Base-by-base conservation (phyloP, 257 asterid species). In the Gentiana macrophylla region DNA sequence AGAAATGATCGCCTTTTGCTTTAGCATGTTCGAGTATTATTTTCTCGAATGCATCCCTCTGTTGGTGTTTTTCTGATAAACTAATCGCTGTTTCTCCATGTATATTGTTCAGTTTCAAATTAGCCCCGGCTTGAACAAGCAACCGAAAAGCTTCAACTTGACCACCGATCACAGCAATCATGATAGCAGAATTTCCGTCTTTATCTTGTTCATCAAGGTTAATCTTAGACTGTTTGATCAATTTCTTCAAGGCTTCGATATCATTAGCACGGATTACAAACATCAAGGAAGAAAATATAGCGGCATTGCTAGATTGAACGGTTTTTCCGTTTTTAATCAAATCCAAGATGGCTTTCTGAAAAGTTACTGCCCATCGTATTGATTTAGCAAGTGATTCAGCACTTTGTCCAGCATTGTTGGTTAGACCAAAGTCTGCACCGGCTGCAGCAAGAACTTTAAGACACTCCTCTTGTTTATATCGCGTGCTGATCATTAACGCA, bases 371-470 rank as follows among this genome's bases (percentile, higher is more conserved):
- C 94, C 94, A 81, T 59, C 50, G 54, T 1, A 62, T 56, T 2
- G 79, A 70, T 67, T 62, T 76, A 50, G 89, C 84, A 56, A 80
- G 66, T 0, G 79, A 66, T 60, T 10, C 49, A 0, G 67, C 87
- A 47, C 72, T 68, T 59, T 68, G 79, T 54, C 71, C 71, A n/a
- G 74, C 63, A 2, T 10, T 10, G 50, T 54, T 68, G 7, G 32
- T 52, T 62, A 75, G 62, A 32, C 94, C 94, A 59, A 81, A 81
- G 72, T 84, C 85, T 6, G 80, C 77, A 12, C 94, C 90, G 5
- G 83, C 73, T 7, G 79, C 75, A 12, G 78, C 76, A 32, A 84
- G 74, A 70, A 81, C 68, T 50, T 66, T 77, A 10, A 84, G 66
- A 9, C 90, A 81, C 62, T 79, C 90, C 63, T 61, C 71, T 0